Percentiles rank a stretch among this genome's conserved stretches.
Evolutionary conservation across 768 basidiomycete genomes (phyloP).

Genomic region (Jaapia argillacea): DNA sequence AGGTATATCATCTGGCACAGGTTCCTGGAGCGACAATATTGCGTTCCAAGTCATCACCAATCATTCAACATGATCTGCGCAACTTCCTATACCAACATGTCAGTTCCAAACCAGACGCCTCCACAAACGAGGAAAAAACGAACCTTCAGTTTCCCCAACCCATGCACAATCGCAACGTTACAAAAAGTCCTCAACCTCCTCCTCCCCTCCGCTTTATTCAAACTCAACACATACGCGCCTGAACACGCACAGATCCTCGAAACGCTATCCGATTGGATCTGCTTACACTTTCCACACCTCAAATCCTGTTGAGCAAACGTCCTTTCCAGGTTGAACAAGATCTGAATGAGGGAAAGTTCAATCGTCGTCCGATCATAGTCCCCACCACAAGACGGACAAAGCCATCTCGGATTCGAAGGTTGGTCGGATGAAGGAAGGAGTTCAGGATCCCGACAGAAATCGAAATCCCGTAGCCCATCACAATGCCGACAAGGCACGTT

Average conservation of each 20-base stretch:
- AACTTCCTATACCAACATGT: constrained; percentile 1
- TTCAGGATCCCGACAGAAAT: constrained; percentile 89
- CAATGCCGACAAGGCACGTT: constrained; percentile 87
- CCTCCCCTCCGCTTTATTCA: constrained; percentile 63
- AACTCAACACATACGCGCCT: constrained; percentile 65
- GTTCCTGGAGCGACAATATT: too few relatives aligned
- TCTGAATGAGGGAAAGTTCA: constrained; percentile 76
- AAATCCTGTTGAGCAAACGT: constrained; percentile 85
- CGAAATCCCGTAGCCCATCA: constrained; percentile 81
- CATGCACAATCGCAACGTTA: constrained; percentile 73
- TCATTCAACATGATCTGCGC: constrained; percentile 6
- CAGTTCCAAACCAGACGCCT: neutral
- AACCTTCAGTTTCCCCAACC: constrained; percentile 59
- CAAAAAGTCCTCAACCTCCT: constrained; percentile 72
- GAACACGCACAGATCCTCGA: constrained; percentile 83
- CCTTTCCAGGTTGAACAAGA: constrained; percentile 60
- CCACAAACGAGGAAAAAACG: neutral
- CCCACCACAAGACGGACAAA: constrained; percentile 61
- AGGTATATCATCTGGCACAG: too few relatives aligned
- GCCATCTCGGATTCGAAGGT: constrained; percentile 48
- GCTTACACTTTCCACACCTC: constrained; percentile 80
- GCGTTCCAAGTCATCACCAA: too few relatives aligned
- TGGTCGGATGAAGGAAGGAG: constrained; percentile 51
- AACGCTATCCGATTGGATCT: constrained; percentile 84
- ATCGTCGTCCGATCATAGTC: constrained; percentile 87